A percentile compares a stretch with the other conserved stretches of the same genome.
phyloP scores from a whole-genome alignment of 2,329 filamentous ascomycete species.

The Ophiostoma novo-ulmi region DNA sequence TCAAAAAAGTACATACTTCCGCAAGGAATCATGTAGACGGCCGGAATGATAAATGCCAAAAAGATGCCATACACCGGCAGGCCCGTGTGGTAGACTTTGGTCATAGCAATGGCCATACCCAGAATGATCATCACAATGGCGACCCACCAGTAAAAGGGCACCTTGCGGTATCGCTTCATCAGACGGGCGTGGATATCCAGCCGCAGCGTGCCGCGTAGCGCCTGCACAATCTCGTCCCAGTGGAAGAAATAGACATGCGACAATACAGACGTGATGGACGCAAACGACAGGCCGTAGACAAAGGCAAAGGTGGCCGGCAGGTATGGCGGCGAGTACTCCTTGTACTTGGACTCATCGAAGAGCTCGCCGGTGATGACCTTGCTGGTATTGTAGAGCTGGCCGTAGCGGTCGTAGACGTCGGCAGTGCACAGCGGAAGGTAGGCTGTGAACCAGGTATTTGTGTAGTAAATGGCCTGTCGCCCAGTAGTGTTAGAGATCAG shows the following conservation, averaged over 20 bases:
- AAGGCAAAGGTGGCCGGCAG: slow-evolving; percentile 43
- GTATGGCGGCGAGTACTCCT: slow-evolving; percentile 49
- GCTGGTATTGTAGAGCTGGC: slow-evolving; percentile 44
- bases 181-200: not conserved
- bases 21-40: not conserved
- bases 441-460: slow-evolving; percentile 52
- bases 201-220: not conserved
- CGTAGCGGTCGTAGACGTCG: slow-evolving; percentile 47
- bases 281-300: slow-evolving; percentile 46
- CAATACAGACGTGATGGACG: slow-evolving; percentile 46
- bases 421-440: slow-evolving; percentile 50
- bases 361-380: slow-evolving; percentile 38
- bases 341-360: slow-evolving; percentile 45
- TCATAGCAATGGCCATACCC: not conserved
- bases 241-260: slow-evolving; percentile 42
- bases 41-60: not conserved
- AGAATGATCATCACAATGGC: not conserved
- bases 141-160: not conserved
- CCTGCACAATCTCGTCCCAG: not conserved
- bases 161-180: not conserved
- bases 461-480: slow-evolving; percentile 49
- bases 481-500: slow-evolving; percentile 27
- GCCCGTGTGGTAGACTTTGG: not conserved
- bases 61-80: not conserved
- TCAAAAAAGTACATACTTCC: not conserved